Evolutionary conservation across 768 basidiomycete species (phyloP), one percentile per base, ranked within the genome.

Genomic region (Mycena latifolia): DNA sequence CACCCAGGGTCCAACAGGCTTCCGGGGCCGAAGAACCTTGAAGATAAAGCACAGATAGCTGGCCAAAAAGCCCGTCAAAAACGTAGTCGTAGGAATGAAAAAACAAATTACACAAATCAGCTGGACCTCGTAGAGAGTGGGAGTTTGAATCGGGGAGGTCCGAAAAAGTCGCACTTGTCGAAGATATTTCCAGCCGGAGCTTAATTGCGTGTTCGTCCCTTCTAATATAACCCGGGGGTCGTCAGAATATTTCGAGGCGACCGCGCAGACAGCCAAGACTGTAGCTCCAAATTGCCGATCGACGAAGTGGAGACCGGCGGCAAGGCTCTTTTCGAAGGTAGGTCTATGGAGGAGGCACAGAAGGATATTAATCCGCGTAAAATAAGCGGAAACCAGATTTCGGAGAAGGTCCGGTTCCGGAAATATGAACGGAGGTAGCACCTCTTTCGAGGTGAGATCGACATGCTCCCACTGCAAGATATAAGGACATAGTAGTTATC

Each of bases 71-170:
- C n/a, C n/a, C n/a, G n/a, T n/a, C n/a, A n/a, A n/a, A n/a, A n/a
- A n/a, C n/a, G n/a, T n/a, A n/a, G n/a, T n/a, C n/a, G n/a, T n/a
- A n/a, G n/a, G n/a, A n/a, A n/a, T n/a, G n/a, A n/a, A n/a, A n/a
- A n/a, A n/a, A 14, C 33, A 57, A 35, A 6, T 35, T 69, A 82
- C 83, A 74, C 80, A 77, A 71, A 82, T 82, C 7, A 79, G 77
- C 72, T 91, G 90, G 47, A 90, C 75, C 64, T 90, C 89, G 74
- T 84, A 84, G 61, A 91, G 72, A 20, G 81, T 72, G 1, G 88
- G 85, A 5, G 84, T 81, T 0, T 80, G 77, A 10, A 87, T 77
- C 41, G 88, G 73, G 0, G 79, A 81, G 71, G 81, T 82, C 35
- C 84, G 83, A 50, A 87, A 79, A 70, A 82, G 81, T 55, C 85